Evolutionary conservation across 2,329 filamentous ascomycete species (phyloP).

Genomic region (Kalmusia sp.): DNA sequence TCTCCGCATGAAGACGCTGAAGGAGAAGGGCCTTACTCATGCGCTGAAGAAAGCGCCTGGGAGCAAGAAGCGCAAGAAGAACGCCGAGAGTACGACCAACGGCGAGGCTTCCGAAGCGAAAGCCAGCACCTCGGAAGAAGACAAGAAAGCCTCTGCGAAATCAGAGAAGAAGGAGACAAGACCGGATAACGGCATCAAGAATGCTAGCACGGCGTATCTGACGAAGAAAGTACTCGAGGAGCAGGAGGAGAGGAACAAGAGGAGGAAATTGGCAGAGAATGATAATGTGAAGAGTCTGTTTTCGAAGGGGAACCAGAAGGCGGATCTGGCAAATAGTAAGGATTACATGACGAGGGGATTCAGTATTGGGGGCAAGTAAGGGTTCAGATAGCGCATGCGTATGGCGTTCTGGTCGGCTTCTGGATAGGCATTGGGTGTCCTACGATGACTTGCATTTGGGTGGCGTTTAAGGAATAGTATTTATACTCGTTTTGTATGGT

Average conservation of each 20-base stretch:
- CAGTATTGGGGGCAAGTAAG: slow-evolving; percentile 43
- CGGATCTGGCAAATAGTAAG: slow-evolving; percentile 48
- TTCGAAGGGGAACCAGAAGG: slow-evolving; percentile 46
- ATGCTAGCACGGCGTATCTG: slow-evolving; percentile 81
- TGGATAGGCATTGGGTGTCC: too few relatives aligned
- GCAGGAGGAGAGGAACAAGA: slow-evolving; percentile 82
- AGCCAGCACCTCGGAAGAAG: slow-evolving; percentile 8
- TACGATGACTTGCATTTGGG: too few relatives aligned
- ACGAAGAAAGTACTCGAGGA: slow-evolving; percentile 88
- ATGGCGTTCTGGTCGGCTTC: too few relatives aligned
- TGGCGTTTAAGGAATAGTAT: too few relatives aligned
- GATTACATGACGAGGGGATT: slow-evolving; percentile 61
- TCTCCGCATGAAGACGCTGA: slow-evolving; percentile 72
- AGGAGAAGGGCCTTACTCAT: slow-evolving; percentile 77
- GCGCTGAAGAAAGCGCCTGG: slow-evolving; percentile 80
- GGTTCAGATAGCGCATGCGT: too few relatives aligned
- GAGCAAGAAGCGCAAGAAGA: slow-evolving; percentile 78
- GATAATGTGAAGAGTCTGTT: slow-evolving; percentile 58
- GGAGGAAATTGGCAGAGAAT: slow-evolving; percentile 70
- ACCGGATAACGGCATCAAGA: slow-evolving; percentile 74
- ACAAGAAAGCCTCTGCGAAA: slow-evolving; percentile 28
- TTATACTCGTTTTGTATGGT: too few relatives aligned
- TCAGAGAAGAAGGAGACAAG: slow-evolving; percentile 20
- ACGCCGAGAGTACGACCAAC: slow-evolving; percentile 58
- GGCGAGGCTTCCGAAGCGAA: slow-evolving; percentile 21